Evolutionary conservation across 139 green algal genomes (phyloP).

Genomic region (Chlamydomonas asymmetrica): DNA sequence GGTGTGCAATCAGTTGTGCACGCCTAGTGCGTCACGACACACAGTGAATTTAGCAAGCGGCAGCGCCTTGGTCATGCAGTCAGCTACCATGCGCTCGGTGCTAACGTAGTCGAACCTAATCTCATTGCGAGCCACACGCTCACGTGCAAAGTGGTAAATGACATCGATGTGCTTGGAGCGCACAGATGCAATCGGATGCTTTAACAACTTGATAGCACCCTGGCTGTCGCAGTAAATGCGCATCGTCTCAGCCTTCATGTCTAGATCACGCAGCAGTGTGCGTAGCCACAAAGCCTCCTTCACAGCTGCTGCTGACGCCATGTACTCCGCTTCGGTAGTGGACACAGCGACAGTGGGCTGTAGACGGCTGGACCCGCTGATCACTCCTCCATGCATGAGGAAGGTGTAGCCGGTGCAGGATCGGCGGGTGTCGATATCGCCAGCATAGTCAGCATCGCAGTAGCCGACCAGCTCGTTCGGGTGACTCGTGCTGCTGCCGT

Average conservation of each 20-base stretch:
- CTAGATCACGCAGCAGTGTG: conserved; percentile 30
- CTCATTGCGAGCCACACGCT: conserved; percentile 19
- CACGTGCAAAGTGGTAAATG: conserved; percentile 30
- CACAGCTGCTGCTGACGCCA: conserved; percentile 35
- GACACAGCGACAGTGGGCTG: conserved; percentile 52
- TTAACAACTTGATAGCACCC: conserved; percentile 32
- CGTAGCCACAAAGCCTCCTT: conserved; percentile 51
- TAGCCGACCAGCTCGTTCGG: too few species aligned
- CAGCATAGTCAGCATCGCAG: conserved; percentile 22
- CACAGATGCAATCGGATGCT: conserved; percentile 23
- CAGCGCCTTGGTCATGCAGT: conserved; percentile 40
- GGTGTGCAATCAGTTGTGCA: too few species aligned
- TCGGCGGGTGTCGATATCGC: not conserved
- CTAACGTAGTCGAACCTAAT: conserved; percentile 25
- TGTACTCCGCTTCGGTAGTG: conserved; percentile 48
- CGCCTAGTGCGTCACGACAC: too few species aligned
- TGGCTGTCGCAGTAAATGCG: conserved; percentile 47
- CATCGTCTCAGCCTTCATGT: not conserved
- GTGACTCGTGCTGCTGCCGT: too few species aligned
- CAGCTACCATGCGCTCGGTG: conserved; percentile 26
- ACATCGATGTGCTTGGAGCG: conserved; percentile 52
- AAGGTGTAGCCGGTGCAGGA: conserved; percentile 16
- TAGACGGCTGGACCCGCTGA: conserved; percentile 26
- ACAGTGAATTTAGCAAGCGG: conserved; percentile 8
- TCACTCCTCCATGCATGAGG: not conserved